Percentiles rank a stretch among this genome's conserved stretches.
Conservation (phyloP, 768 basidiomycete genomes). For the Leccinellum rugosiceps region DNA sequence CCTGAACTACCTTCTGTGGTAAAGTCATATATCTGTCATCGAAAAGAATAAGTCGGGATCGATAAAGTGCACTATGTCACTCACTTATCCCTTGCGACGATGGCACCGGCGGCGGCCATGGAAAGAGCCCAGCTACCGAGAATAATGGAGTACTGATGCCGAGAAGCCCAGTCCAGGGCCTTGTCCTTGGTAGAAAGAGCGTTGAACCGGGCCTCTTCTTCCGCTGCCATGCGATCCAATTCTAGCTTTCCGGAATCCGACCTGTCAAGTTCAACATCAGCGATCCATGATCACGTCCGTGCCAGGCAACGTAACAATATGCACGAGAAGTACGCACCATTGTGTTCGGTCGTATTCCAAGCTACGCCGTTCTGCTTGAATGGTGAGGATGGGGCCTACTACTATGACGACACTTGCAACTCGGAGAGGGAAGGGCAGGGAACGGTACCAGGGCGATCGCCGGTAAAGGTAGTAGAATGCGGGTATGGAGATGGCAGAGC, state of each 20-base stretch:
- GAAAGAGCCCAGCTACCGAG: slow-evolving; percentile 72
- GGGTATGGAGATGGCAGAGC: slow-evolving; percentile 48
- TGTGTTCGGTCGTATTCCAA: slow-evolving; percentile 59
- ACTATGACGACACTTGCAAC: slow-evolving; percentile 64
- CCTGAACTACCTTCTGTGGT: slow-evolving; percentile 25
- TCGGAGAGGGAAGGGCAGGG: slow-evolving; percentile 66
- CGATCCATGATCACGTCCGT: background rate
- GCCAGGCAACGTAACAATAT: too few species aligned
- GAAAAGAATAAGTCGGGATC: background rate
- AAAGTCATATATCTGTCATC: slow-evolving; percentile 22
- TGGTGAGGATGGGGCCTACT: slow-evolving; percentile 60
- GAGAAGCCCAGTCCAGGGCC: slow-evolving; percentile 55
- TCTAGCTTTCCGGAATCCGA: slow-evolving; percentile 47
- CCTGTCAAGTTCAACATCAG: slow-evolving; percentile 9
- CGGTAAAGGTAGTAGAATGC: slow-evolving; percentile 51
- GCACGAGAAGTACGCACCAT: slow-evolving; percentile 42
- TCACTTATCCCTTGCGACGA: slow-evolving; percentile 64
- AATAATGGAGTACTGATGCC: slow-evolving; percentile 73
- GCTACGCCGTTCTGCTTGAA: slow-evolving; percentile 71
- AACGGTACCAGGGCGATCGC: slow-evolving; percentile 55
- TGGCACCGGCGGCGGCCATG: slow-evolving; percentile 58
- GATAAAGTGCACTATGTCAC: slow-evolving; percentile 23
- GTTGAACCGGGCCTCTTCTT: slow-evolving; percentile 45
- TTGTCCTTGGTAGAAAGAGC: slow-evolving; percentile 50
- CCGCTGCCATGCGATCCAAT: slow-evolving; percentile 43